Evolutionary conservation across 2,329 filamentous ascomycete species (phyloP).

Genomic region (Penicillium sp.): DNA sequence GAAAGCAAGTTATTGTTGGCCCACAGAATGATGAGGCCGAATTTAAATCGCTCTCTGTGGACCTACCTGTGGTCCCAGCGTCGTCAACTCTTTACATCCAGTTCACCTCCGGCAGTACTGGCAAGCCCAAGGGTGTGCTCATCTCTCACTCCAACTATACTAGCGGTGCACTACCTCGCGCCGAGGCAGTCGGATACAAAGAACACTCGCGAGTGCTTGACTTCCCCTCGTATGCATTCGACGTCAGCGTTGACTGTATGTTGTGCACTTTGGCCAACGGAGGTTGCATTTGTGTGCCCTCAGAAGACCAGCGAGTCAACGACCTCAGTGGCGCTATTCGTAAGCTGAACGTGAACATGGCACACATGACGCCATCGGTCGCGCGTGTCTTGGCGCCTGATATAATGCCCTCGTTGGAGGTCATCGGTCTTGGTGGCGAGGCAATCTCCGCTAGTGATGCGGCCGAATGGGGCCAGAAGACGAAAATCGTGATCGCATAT

Average conservation of each 20-base stretch:
- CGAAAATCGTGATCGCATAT: constrained; percentile 18
- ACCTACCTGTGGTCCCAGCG: background rate
- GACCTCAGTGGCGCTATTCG: constrained; percentile 31
- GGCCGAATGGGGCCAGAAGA: constrained; percentile 29
- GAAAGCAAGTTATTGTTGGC: background rate
- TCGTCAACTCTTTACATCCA: constrained; percentile 45
- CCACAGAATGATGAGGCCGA: background rate
- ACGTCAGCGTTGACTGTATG: constrained; percentile 39
- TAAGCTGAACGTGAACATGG: constrained; percentile 46
- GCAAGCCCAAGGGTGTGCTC: constrained; percentile 53
- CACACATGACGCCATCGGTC: constrained; percentile 54
- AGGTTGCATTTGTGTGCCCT: constrained; percentile 46
- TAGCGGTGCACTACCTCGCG: constrained; percentile 49
- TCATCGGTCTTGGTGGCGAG: constrained; percentile 36
- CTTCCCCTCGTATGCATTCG: constrained; percentile 46
- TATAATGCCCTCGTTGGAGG: constrained; percentile 34
- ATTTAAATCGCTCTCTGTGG: background rate
- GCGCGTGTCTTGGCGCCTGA: constrained; percentile 37
- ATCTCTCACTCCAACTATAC: constrained; percentile 56
- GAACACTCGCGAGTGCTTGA: constrained; percentile 36
- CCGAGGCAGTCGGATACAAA: constrained; percentile 46
- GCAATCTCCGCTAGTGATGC: constrained; percentile 27
- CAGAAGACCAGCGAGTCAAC: constrained; percentile 41
- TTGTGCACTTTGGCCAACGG: constrained; percentile 35
- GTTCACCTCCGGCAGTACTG: constrained; percentile 51